phyloP scores from a whole-genome alignment of 805 yeast genomes.

The Maudiozyma saulgeensis region DNA sequence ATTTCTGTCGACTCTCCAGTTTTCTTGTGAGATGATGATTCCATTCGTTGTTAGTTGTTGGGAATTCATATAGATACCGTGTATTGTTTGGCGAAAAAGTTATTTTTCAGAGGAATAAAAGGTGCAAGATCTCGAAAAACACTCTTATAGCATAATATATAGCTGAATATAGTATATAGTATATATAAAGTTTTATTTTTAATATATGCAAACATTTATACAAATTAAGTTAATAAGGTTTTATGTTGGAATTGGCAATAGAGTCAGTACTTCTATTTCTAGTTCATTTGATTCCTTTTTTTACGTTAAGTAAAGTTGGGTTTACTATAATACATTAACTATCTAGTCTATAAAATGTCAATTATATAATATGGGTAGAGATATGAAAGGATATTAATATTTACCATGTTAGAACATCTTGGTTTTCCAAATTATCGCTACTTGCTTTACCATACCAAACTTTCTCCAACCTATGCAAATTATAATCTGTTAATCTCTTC shows the following conservation, averaged over 20 bases:
- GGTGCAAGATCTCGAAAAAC: neutral
- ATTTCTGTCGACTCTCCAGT: neutral
- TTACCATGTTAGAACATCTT: constrained; percentile 30
- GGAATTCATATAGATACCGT: neutral
- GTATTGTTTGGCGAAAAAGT: neutral
- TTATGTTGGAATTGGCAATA: too few species aligned
- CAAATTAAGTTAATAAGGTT: neutral
- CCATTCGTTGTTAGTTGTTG: neutral
- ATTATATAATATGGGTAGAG: neutral
- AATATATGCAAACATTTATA: neutral
- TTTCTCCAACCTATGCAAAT: constrained; percentile 25
- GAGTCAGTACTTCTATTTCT: too few species aligned
- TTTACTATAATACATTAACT: neutral
- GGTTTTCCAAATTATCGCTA: constrained; percentile 25
- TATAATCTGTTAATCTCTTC: constrained; percentile 28
- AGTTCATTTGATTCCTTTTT: neutral
- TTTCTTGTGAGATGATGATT: neutral
- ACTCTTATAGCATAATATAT: neutral
- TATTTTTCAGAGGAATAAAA: neutral
- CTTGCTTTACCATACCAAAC: constrained; percentile 28
- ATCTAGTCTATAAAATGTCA: too few species aligned
- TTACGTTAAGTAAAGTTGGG: neutral
- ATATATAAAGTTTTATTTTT: neutral
- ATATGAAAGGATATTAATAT: neutral
- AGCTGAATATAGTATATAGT: neutral